Conservation (phyloP, 2,329 filamentous ascomycete genomes). For the Pseudocercospora fuligena region DNA sequence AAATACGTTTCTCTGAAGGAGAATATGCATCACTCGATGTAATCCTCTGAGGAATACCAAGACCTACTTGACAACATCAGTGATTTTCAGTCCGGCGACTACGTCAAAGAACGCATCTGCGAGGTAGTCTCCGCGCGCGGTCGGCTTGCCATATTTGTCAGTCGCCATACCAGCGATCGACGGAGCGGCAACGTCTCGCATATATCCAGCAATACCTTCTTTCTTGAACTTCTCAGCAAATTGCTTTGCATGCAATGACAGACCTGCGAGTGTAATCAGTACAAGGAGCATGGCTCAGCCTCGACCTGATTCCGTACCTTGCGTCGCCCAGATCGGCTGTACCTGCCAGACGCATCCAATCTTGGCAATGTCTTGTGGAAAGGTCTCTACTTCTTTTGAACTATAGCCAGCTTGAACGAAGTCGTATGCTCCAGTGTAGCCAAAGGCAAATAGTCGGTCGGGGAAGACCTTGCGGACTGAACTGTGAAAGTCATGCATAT, state of each 20-base stretch:
- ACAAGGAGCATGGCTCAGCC: background rate
- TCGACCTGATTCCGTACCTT: background rate
- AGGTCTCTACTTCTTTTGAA: constrained; percentile 16
- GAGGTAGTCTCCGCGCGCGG: constrained; percentile 16
- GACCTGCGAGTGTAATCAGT: background rate
- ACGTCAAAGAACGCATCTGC: constrained; percentile 22
- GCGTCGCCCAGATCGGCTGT: constrained; percentile 21
- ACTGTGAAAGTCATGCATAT: constrained; percentile 21
- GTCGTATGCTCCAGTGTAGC: constrained; percentile 17
- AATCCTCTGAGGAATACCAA: background rate
- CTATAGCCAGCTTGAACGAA: constrained; percentile 17
- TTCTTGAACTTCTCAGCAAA: constrained; percentile 23
- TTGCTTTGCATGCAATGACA: constrained; percentile 15
- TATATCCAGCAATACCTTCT: constrained; percentile 20
- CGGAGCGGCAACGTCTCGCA: constrained; percentile 18
- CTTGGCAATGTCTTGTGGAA: constrained; percentile 18
- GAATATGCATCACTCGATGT: too few relatives aligned
- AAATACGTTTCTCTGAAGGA: too few relatives aligned
- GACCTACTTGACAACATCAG: constrained; percentile 17
- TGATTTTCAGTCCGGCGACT: constrained; percentile 18
- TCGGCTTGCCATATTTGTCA: constrained; percentile 19
- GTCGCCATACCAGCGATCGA: constrained; percentile 18
- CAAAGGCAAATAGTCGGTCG: constrained; percentile 18
- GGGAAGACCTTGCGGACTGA: constrained; percentile 18
- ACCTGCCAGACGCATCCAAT: constrained; percentile 19